A percentile compares a stretch with the other conserved stretches of the same genome.
Evolutionary conservation across 2,329 filamentous ascomycete species (phyloP).

Genomic region (Beauveria sp.): DNA sequence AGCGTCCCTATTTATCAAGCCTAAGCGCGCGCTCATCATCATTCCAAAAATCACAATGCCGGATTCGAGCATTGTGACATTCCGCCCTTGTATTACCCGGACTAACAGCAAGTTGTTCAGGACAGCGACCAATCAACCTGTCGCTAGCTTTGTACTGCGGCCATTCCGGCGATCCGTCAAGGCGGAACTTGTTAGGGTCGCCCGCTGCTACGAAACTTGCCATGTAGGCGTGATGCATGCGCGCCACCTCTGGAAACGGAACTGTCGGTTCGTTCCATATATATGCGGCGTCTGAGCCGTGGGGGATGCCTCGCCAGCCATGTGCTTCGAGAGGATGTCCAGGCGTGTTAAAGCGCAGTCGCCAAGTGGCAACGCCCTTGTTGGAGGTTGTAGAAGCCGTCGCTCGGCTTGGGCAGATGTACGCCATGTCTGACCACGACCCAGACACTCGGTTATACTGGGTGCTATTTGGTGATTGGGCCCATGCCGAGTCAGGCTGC

Average conservation of each 20-base stretch:
- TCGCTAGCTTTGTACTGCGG: slow-evolving; percentile 18
- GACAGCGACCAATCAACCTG: background rate
- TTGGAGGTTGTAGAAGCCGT: slow-evolving; percentile 30
- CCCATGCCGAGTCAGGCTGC: slow-evolving; percentile 26
- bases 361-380: slow-evolving; percentile 28
- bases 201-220: slow-evolving; percentile 29
- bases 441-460: slow-evolving; percentile 38
- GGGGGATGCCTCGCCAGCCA: slow-evolving; percentile 30
- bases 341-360: slow-evolving; percentile 31
- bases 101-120: background rate
- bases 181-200: slow-evolving; percentile 24
- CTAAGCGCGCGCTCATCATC: background rate
- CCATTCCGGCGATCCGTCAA: slow-evolving; percentile 16
- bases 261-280: slow-evolving; percentile 28
- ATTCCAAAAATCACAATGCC: slow-evolving; percentile 9
- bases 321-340: slow-evolving; percentile 19
- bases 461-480: slow-evolving; percentile 30
- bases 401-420: slow-evolving; percentile 37
- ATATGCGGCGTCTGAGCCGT: slow-evolving; percentile 28
- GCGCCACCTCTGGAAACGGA: slow-evolving; percentile 29
- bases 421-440: slow-evolving; percentile 37
- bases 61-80: background rate
- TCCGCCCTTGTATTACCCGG: background rate
- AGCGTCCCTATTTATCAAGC: background rate
- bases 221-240: slow-evolving; percentile 29